These are phyloP conservation scores for Herpotrichia juniperi DNA, from an alignment of 2,329 filamentous ascomycete genomes.

Conservation along the genomic window DNA sequence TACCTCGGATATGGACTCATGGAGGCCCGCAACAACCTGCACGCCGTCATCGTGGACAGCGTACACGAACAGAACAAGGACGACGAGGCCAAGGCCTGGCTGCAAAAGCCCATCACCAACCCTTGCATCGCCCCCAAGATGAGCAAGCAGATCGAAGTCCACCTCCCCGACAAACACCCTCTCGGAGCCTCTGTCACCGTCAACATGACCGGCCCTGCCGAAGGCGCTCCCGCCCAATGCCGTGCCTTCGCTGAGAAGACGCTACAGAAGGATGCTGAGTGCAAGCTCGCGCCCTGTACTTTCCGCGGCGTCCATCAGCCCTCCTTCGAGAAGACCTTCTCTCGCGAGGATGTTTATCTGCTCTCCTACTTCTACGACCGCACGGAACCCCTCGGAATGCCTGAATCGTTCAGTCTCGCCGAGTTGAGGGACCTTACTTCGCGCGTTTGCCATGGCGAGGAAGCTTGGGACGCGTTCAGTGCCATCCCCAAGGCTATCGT, in stretches of 20 bases:
- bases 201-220: conserved; percentile 85
- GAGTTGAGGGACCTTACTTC: conserved; percentile 87
- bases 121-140: conserved; percentile 87
- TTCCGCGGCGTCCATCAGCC: conserved; percentile 98
- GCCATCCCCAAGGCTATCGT: conserved; percentile 77
- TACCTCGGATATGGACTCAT: conserved; percentile 97
- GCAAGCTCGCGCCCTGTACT: conserved; percentile 87
- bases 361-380: conserved; percentile 99
- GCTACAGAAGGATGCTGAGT: conserved; percentile 82
- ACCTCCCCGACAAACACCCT: conserved; percentile 68
- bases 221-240: conserved; percentile 81
- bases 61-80: conserved; percentile 67
- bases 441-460: conserved; percentile 81
- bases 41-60: conserved; percentile 75
- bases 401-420: conserved; percentile 91
- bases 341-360: conserved; percentile 89
- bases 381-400: conserved; percentile 92
- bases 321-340: conserved; percentile 87
- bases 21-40: conserved; percentile 87
- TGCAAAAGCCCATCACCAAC: conserved; percentile 74
- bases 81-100: conserved; percentile 62
- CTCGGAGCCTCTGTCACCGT: conserved; percentile 71
- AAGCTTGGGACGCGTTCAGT: conserved; percentile 80
- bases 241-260: conserved; percentile 89
- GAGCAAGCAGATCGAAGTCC: conserved; percentile 74